Conservation (phyloP, 2,329 filamentous ascomycete species). For the Chaetomiaceae sp. region DNA sequence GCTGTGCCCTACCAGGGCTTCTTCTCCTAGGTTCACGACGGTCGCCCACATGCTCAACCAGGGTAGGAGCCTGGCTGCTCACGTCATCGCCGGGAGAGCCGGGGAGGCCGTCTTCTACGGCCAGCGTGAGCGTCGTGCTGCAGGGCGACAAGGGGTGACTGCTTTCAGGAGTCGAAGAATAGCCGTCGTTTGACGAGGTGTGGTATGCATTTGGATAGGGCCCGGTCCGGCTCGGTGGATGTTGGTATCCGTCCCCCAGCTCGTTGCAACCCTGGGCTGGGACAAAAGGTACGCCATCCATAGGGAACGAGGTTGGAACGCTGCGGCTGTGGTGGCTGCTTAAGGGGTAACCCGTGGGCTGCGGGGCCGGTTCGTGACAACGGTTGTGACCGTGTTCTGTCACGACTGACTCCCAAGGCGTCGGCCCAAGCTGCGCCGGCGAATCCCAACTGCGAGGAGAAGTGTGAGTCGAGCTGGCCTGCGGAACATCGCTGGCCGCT, state of each 20-base stretch:
- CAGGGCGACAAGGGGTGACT: conserved; percentile 17
- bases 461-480: conserved; percentile 17
- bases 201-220: conserved; percentile 14
- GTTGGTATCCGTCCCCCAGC: conserved; percentile 2
- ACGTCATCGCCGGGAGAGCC: not conserved
- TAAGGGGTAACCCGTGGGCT: conserved; percentile 7
- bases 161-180: conserved; percentile 14
- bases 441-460: conserved; percentile 26
- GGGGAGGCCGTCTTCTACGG: conserved; percentile 11
- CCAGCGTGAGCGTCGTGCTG: conserved; percentile 20
- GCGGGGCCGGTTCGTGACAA: conserved; percentile 14
- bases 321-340: conserved; percentile 11
- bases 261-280: conserved; percentile 8
- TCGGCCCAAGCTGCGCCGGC: conserved; percentile 19
- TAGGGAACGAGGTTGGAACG: conserved; percentile 13
- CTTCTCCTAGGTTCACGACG: not conserved
- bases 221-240: conserved; percentile 11
- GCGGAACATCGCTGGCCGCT: conserved; percentile 3
- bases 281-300: conserved; percentile 5
- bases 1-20: not conserved
- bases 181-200: not conserved
- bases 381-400: conserved; percentile 10
- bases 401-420: conserved; percentile 14
- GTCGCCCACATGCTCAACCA: not conserved
- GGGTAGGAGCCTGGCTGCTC: not conserved